Conservation (phyloP, 768 basidiomycete species). For the Lanmaoa rubissima region DNA sequence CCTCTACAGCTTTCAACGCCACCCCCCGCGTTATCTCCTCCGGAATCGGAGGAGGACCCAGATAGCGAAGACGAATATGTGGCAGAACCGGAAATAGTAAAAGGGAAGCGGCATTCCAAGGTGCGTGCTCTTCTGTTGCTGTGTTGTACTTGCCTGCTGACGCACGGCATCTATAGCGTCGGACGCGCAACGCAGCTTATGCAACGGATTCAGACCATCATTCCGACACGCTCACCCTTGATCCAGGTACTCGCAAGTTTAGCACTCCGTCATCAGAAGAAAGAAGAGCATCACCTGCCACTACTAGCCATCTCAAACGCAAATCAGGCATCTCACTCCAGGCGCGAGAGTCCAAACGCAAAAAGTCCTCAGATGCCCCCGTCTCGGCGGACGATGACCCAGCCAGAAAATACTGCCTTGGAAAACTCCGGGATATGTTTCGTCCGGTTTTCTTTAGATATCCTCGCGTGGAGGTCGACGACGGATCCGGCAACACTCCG, state of each 20-base stretch:
- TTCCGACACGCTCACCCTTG: constrained; percentile 33
- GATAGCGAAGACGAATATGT: constrained; percentile 76
- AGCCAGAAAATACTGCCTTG: constrained; percentile 74
- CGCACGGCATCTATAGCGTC: constrained; percentile 37
- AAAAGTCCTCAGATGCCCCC: constrained; percentile 42
- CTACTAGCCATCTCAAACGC: constrained; percentile 45
- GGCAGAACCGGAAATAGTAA: constrained; percentile 38
- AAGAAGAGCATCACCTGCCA: constrained; percentile 22
- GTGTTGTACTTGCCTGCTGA: constrained; percentile 15
- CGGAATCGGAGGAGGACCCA: constrained; percentile 49
- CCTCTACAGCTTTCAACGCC: constrained; percentile 22
- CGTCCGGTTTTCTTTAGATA: constrained; percentile 69
- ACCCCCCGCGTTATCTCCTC: constrained; percentile 34
- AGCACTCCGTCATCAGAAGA: constrained; percentile 20
- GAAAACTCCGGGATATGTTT: constrained; percentile 72
- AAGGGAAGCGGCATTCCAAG: constrained; percentile 38
- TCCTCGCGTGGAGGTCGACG: constrained; percentile 48
- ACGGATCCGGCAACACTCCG: constrained; percentile 38
- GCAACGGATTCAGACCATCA: constrained; percentile 42
- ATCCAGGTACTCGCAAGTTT: constrained; percentile 13
- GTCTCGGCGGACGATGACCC: constrained; percentile 59
- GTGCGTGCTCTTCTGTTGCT: constrained; percentile 36
- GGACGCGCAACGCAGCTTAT: constrained; percentile 38
- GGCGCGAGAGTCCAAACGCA: constrained; percentile 45
- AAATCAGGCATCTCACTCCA: constrained; percentile 43